Conservation (phyloP, 768 basidiomycete genomes). For the Boletus rubroflammeus region DNA sequence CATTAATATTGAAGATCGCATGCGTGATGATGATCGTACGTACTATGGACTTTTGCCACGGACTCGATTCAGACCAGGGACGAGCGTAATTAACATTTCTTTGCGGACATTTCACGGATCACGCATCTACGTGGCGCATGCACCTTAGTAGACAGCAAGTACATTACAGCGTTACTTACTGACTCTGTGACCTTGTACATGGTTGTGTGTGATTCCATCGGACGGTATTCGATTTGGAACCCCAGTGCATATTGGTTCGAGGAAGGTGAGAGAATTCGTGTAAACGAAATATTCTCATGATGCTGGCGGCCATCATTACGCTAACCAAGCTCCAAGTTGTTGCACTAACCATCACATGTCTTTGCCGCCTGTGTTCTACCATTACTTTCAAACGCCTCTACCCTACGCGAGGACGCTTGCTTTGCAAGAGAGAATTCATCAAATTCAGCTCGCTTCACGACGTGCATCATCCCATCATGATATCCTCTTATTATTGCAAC, state of each 20-base stretch:
- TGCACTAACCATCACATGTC: slow-evolving; percentile 15
- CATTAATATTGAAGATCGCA: not conserved
- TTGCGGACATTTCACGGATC: not conserved
- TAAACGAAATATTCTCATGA: not conserved
- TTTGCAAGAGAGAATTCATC: slow-evolving; percentile 70
- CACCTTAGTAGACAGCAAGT: not conserved
- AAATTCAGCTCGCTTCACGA: slow-evolving; percentile 54
- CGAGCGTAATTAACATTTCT: not conserved
- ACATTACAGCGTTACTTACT: not conserved
- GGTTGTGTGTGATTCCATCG: not conserved
- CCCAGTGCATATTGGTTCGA: not conserved
- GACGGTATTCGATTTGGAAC: not conserved
- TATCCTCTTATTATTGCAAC: slow-evolving; percentile 78
- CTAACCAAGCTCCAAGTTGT: not conserved
- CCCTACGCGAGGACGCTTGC: slow-evolving; percentile 68
- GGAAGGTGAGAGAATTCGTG: not conserved
- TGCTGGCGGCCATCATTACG: not conserved
- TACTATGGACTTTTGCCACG: not conserved
- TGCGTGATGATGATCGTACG: slow-evolving; percentile 1
- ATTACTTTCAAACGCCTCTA: slow-evolving; percentile 73
- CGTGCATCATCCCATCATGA: slow-evolving; percentile 51
- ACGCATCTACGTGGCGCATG: not conserved
- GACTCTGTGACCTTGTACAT: not conserved
- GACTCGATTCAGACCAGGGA: not conserved
- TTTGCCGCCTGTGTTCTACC: slow-evolving; percentile 67